These are phyloP conservation scores for Gigaspora rosea DNA, from an alignment of 192 early-diverging fungal species.

Conservation along the genomic window DNA sequence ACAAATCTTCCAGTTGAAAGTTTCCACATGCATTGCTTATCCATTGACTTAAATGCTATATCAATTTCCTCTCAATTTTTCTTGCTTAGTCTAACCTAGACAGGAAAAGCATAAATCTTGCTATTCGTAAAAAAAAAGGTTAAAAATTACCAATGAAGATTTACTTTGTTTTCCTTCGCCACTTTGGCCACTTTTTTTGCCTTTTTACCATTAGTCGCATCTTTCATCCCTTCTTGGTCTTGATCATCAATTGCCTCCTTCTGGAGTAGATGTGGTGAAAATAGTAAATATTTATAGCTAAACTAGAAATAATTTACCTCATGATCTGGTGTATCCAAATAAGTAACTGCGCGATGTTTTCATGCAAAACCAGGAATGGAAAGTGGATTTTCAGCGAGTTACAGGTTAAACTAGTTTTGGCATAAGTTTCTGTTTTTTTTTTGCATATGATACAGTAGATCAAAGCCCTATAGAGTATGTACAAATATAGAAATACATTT, in stretches of 20 bases:
- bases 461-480: too few species aligned
- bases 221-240: not conserved
- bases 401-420: too few species aligned
- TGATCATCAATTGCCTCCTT: not conserved
- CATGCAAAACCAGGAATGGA: too few species aligned
- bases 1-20: constrained; percentile 22
- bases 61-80: constrained; percentile 14
- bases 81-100: constrained; percentile 1
- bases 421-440: too few species aligned
- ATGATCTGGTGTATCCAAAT: not conserved
- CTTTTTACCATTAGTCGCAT: not conserved
- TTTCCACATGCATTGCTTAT: constrained; percentile 22
- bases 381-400: too few species aligned
- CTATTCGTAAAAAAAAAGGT: not conserved
- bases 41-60: not conserved
- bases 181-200: not conserved
- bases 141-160: constrained; percentile 8
- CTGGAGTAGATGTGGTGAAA: not conserved
- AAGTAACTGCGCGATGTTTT: too few species aligned
- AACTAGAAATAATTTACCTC: not conserved
- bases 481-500: too few species aligned
- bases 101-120: not conserved
- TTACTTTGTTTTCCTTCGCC: constrained; percentile 11
- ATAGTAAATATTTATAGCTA: not conserved
- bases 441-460: too few species aligned